A percentile compares a stretch with the other conserved stretches of the same genome.
Evolutionary conservation across 164 flowering plant species (phyloP).

Genomic region (Vitis vinifera): ASM3070453v1 NC_081812.1:11029001-11029500

Average conservation of each 20-base stretch:
- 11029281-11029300: no score
- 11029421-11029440: conserved; percentile 90
- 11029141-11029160: conserved; percentile 63
- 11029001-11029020: no score
- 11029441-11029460: conserved; percentile 79
- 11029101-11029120: conserved; percentile 77
- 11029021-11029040: no score
- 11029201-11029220: conserved; percentile 76
- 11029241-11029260: background rate
- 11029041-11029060: no score
- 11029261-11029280: no score
- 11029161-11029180: conserved; percentile 89
- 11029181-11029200: conserved; percentile 83
- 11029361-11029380: no score
- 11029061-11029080: no score
- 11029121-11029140: conserved; percentile 68
- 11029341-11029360: no score
- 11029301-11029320: no score
- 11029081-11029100: background rate
- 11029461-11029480: conserved; percentile 78
- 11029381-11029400: conserved; percentile 65
- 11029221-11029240: background rate
- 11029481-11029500: conserved; percentile 38
- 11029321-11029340: no score
- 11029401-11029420: conserved; percentile 80